These are phyloP conservation scores for Trichosporon sp. DNA, from an alignment of 1,284 basidiomycete genomes.

Conservation along the genomic window DNA sequence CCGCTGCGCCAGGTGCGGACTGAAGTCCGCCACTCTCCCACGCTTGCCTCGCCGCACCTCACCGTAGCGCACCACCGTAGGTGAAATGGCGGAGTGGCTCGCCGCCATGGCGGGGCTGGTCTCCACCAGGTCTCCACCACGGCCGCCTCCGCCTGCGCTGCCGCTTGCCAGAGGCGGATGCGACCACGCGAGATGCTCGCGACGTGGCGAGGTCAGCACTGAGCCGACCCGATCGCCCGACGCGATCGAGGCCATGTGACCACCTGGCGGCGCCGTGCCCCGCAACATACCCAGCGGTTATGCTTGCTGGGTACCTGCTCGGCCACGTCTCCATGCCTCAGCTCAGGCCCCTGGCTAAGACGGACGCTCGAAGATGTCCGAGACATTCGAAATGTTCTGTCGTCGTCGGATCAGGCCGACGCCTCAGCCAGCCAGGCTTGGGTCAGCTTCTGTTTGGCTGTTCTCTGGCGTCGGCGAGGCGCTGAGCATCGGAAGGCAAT, in stretches of 20 bases:
- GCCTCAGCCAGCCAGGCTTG: too few relatives aligned
- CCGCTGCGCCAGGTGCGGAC: not conserved
- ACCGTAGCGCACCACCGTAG: not conserved
- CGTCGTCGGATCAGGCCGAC: not conserved
- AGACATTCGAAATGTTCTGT: not conserved
- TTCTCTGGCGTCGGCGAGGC: too few relatives aligned
- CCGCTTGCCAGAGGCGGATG: too few relatives aligned
- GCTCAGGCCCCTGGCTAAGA: too few relatives aligned
- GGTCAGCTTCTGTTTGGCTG: too few relatives aligned
- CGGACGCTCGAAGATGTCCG: not conserved
- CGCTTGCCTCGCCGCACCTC: not conserved
- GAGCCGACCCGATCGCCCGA: not conserved
- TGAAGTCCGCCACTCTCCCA: not conserved
- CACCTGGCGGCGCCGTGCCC: not conserved
- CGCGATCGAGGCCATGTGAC: not conserved
- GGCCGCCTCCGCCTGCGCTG: too few relatives aligned
- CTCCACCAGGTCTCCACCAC: not conserved
- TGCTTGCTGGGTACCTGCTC: too few relatives aligned
- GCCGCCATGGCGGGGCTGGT: not conserved
- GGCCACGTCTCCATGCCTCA: too few relatives aligned
- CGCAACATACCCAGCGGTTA: not conserved
- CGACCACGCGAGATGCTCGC: not conserved
- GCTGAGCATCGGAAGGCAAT: too few relatives aligned
- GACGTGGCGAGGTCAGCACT: not conserved
- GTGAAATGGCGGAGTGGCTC: not conserved